Percentiles rank a stretch among this genome's conserved stretches.
phyloP scores from a whole-genome alignment of 495 filamentous ascomycete species.

The Lepidopterella palustris region DNA sequence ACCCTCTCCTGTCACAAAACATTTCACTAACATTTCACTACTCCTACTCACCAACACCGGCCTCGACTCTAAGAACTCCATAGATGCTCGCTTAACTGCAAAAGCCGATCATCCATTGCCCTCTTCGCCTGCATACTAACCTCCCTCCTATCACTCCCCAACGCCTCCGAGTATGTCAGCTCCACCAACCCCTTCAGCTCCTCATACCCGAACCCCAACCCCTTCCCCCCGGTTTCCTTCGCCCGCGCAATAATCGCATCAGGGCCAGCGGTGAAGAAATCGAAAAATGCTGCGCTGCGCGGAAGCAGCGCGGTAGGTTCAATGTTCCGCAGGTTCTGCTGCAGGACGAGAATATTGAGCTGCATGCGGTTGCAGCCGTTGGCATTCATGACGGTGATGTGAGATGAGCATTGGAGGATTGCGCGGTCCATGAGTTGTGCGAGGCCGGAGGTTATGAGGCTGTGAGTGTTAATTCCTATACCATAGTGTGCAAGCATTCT shows the following conservation, averaged over 20 bases:
- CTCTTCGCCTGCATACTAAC: conserved; percentile 66
- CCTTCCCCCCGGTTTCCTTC: conserved; percentile 28
- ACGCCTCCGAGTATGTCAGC: conserved; percentile 75
- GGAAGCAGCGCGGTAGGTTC: conserved; percentile 53
- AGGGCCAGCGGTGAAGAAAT: conserved; percentile 71
- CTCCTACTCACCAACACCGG: too few species aligned
- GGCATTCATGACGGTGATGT: conserved; percentile 63
- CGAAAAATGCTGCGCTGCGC: conserved; percentile 67
- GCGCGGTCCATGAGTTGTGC: conserved; percentile 62
- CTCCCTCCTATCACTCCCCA: conserved; percentile 65
- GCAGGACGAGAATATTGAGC: conserved; percentile 85
- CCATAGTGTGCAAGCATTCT: too few species aligned
- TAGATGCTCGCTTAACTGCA: conserved; percentile 73
- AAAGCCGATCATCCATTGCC: conserved; percentile 64
- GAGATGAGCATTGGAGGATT: conserved; percentile 55
- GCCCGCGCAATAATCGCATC: conserved; percentile 47
- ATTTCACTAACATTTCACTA: too few species aligned
- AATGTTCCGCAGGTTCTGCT: conserved; percentile 92
- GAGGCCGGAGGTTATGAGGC: conserved; percentile 69
- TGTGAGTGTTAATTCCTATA: conserved; percentile 19
- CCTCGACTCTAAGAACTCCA: conserved; percentile 41
- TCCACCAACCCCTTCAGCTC: conserved; percentile 79
- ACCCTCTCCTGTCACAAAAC: too few species aligned
- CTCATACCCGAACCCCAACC: conserved; percentile 61
- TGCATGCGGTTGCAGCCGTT: conserved; percentile 75